Evolutionary conservation across 176 grass and related monocot species (phyloP), one percentile per base, ranked within the genome.

Genomic region (Chloris gayana): DNA sequence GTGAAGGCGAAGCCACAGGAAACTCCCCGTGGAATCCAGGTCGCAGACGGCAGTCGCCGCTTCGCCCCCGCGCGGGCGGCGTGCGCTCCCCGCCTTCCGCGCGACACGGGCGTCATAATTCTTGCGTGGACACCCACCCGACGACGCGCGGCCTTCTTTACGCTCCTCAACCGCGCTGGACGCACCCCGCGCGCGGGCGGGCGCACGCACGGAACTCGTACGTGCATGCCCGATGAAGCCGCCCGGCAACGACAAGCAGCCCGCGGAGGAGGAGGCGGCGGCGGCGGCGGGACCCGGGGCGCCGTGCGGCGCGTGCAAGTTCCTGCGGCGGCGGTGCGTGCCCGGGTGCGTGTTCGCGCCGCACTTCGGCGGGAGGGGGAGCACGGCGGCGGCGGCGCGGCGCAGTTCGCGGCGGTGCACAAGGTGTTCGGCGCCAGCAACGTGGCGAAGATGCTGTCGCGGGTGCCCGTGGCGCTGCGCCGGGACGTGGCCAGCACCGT

Each of bases 231-330:
- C 63, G 77, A 77, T 66, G 58, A 45, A 65, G 37, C 45, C 72
- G 29, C 29, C 53, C 45, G n/a, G 70, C 82, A 85, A 80, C 39
- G 9, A 42, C 41, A 44, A 44, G 41, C 41, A 12, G 10, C 10
- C 41, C 12, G 49, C 21, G 39, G 24, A 6, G 49, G 78, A 18
- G 78, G n/a, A n/a, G n/a, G n/a, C n/a, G n/a, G n/a, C n/a, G n/a
- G n/a, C n/a, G n/a, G 27, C 38, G 33, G 44, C 57, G 4, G 85
- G 71, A 0, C 45, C 68, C 26, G 86, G 86, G 51, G 73, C 83
- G 57, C 94, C 91, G 67, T 97, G 94, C 78, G 94, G 88, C 35
- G 94, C 91, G 68, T 94, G 94, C 89, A 97, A 97, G 91, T 93
- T 97, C 84, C 86, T 94, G 54, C 54, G 94, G 54, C 91, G 94